phyloP scores from a whole-genome alignment of 202 grass and related monocot species.

The Elaeis oleifera region DNA sequence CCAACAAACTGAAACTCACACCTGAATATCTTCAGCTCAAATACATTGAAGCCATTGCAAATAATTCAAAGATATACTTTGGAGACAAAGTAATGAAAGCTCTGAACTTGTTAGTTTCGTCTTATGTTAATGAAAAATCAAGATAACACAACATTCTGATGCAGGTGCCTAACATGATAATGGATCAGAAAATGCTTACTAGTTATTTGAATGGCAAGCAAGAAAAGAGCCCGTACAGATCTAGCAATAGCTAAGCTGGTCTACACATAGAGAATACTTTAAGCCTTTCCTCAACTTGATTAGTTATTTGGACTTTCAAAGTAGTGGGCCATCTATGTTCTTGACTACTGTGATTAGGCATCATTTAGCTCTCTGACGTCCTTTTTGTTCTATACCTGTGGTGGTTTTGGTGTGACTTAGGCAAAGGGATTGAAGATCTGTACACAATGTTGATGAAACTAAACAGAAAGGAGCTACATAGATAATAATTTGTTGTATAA shows the following conservation, averaged over 20 bases:
- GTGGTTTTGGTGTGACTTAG: too few relatives aligned
- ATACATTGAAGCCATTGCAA: slow-evolving; percentile 87
- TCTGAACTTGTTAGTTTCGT: neutral
- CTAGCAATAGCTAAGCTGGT: slow-evolving; percentile 10
- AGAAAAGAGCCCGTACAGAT: slow-evolving; percentile 36
- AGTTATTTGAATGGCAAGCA: slow-evolving; percentile 42
- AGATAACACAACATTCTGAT: slow-evolving; percentile 14
- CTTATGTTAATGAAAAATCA: slow-evolving; percentile 6
- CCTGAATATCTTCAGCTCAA: slow-evolving; percentile 86
- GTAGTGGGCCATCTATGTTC: too few relatives aligned
- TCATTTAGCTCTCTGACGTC: too few relatives aligned
- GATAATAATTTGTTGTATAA: too few relatives aligned
- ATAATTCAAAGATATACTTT: slow-evolving; percentile 98
- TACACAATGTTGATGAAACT: too few relatives aligned
- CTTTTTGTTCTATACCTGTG: too few relatives aligned
- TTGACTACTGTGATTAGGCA: too few relatives aligned
- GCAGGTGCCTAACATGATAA: slow-evolving; percentile 93
- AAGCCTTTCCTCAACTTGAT: too few relatives aligned
- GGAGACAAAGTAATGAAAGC: slow-evolving; percentile 70
- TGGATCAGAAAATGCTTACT: slow-evolving; percentile 85
- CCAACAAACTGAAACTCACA: slow-evolving; percentile 82
- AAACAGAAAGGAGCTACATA: too few relatives aligned
- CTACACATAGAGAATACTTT: too few relatives aligned
- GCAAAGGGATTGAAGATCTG: too few relatives aligned
- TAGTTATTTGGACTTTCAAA: too few relatives aligned